These are phyloP conservation scores for Monosporozyma siamensis DNA, from an alignment of 805 yeast species.

Conservation along the genomic window DNA sequence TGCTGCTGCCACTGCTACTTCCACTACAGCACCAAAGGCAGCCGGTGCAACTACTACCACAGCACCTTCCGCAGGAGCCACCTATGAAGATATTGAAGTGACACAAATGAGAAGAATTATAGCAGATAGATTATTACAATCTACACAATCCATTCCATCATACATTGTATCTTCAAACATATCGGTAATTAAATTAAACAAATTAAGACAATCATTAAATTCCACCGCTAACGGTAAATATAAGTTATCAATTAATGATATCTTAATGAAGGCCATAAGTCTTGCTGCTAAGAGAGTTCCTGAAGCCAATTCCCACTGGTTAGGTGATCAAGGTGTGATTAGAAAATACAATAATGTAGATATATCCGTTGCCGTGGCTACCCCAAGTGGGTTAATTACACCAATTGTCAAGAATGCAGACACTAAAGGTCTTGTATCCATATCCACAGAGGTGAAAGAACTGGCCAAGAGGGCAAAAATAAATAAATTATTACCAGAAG, in stretches of 20 bases:
- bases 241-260: conserved; percentile 88
- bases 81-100: conserved; percentile 76
- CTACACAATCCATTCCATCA: conserved; percentile 82
- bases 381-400: conserved; percentile 94
- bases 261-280: conserved; percentile 89
- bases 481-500: conserved; percentile 88
- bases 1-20: conserved; percentile 30
- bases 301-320: conserved; percentile 88
- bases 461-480: conserved; percentile 93
- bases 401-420: conserved; percentile 91
- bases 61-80: conserved; percentile 42
- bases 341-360: conserved; percentile 90
- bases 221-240: conserved; percentile 76
- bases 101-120: conserved; percentile 90
- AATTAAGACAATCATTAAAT: conserved; percentile 85
- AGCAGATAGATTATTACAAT: conserved; percentile 77
- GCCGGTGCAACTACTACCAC: conserved; percentile 35
- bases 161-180: conserved; percentile 84
- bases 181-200: conserved; percentile 81
- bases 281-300: conserved; percentile 87
- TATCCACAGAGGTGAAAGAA: conserved; percentile 80
- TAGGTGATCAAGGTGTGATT: conserved; percentile 78
- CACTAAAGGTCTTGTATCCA: conserved; percentile 71
- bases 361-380: conserved; percentile 96
- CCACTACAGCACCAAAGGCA: conserved; percentile 39